phyloP scores from a whole-genome alignment of 2,329 filamentous ascomycete genomes.

The Cyanodermella asteris region DNA sequence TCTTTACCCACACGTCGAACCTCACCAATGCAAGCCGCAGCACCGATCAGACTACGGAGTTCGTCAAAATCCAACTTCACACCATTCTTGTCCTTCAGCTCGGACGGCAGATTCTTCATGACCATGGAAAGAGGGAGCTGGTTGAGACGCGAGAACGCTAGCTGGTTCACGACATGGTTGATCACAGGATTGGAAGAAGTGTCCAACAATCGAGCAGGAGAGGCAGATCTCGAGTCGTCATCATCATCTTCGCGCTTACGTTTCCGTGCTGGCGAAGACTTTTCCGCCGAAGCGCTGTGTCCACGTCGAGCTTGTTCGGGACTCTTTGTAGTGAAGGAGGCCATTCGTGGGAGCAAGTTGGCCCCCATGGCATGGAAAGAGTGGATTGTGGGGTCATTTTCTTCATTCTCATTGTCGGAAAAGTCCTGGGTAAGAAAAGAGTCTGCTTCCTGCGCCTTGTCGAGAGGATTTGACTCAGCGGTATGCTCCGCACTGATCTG shows the following conservation, averaged over 20 bases:
- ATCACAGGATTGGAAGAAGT: conserved; percentile 34
- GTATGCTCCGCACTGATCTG: conserved; percentile 3
- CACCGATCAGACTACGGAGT: conserved; percentile 8
- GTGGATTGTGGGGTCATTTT: conserved; percentile 82
- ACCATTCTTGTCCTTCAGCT: conserved; percentile 15
- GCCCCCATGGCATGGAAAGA: conserved; percentile 82
- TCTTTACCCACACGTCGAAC: conserved; percentile 86
- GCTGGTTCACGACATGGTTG: conserved; percentile 86
- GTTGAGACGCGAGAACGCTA: conserved; percentile 81
- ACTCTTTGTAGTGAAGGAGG: conserved; percentile 48
- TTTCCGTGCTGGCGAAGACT: too few species aligned
- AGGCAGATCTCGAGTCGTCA: too few species aligned
- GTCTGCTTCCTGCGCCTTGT: too few species aligned
- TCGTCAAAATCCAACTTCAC: conserved; percentile 1
- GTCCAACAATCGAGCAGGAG: too few species aligned
- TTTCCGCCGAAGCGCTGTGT: too few species aligned
- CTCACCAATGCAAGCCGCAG: conserved; percentile 62
- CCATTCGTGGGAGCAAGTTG: conserved; percentile 62
- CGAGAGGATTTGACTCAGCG: conserved; percentile 7
- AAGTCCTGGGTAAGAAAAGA: conserved; percentile 48
- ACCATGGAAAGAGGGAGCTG: conserved; percentile 82
- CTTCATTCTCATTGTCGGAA: conserved; percentile 67
- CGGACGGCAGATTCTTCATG: conserved; percentile 58
- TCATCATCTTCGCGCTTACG: too few species aligned
- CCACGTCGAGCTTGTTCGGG: conserved; percentile 30